Evolutionary conservation across 2,329 filamentous ascomycete species (phyloP).

Genomic region (Leptosphaerulina australis): DNA sequence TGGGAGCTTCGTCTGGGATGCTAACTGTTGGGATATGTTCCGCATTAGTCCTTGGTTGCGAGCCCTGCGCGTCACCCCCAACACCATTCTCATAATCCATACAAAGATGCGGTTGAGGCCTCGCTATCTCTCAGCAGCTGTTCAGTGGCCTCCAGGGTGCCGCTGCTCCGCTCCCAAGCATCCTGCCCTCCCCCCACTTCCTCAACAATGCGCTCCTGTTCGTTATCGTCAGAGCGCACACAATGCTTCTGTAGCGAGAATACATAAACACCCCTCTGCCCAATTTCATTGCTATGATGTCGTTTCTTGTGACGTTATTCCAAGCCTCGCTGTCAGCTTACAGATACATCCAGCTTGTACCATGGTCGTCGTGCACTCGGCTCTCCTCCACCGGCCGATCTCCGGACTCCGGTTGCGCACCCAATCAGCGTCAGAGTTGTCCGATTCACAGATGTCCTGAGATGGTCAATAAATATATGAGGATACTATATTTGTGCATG

Average conservation of each 20-base stretch:
- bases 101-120: constrained; percentile 22
- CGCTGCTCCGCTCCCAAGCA: constrained; percentile 17
- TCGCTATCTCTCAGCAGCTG: constrained; percentile 31
- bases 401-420: constrained; percentile 9
- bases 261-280: background rate
- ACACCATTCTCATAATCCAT: constrained; percentile 3
- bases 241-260: background rate
- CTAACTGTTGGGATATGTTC: constrained; percentile 28
- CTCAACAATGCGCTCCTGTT: constrained; percentile 18
- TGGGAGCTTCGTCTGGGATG: background rate
- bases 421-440: constrained; percentile 16
- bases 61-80: constrained; percentile 20
- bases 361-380: constrained; percentile 4
- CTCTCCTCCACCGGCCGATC: constrained; percentile 13
- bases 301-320: background rate
- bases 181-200: constrained; percentile 21
- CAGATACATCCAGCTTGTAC: background rate
- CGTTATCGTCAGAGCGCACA: constrained; percentile 13
- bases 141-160: constrained; percentile 10
- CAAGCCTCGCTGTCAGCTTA: constrained; percentile 10
- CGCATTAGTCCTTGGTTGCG: constrained; percentile 32
- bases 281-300: background rate
- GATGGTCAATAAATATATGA: background rate
- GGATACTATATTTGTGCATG: constrained; percentile 3
- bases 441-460: constrained; percentile 6